Percentiles rank a stretch among this genome's conserved stretches.
Conservation (phyloP, 2,329 filamentous ascomycete species). For the Aspergillus alliaceus region DNA sequence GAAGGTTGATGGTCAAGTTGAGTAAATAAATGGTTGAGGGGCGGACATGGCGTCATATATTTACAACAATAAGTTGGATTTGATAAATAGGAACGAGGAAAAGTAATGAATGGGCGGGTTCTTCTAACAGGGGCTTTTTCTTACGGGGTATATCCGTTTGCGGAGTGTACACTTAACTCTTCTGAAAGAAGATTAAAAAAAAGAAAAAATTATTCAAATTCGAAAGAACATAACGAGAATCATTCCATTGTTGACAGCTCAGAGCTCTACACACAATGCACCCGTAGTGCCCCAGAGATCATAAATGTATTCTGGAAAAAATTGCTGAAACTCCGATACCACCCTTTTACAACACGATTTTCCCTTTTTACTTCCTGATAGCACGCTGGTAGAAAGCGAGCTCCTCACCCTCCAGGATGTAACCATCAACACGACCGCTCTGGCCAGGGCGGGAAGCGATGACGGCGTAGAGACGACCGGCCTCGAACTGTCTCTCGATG, state of each 20-base stretch:
- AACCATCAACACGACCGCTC: slow-evolving; percentile 94
- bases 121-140: too few species aligned
- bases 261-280: slow-evolving; percentile 39
- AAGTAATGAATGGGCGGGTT: too few species aligned
- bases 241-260: slow-evolving; percentile 39
- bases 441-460: slow-evolving; percentile 92
- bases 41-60: neutral
- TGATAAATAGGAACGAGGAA: too few species aligned
- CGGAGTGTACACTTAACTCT: too few species aligned
- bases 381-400: slow-evolving; percentile 99
- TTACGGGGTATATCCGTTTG: too few species aligned
- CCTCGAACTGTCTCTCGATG: slow-evolving; percentile 99
- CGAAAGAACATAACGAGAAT: slow-evolving; percentile 27
- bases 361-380: slow-evolving; percentile 84
- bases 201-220: slow-evolving; percentile 2
- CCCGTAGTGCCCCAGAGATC: slow-evolving; percentile 27
- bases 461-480: slow-evolving; percentile 93
- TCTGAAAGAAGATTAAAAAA: neutral
- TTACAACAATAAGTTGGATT: too few species aligned
- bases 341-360: slow-evolving; percentile 30
- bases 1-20: neutral
- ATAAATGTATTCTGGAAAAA: slow-evolving; percentile 34
- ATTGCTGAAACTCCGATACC: slow-evolving; percentile 42
- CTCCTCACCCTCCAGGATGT: slow-evolving; percentile 99
- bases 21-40: neutral